These are phyloP conservation scores for Aspergillus nidulans DNA, from an alignment of 495 filamentous ascomycete species.

Conservation along the genomic window DNA sequence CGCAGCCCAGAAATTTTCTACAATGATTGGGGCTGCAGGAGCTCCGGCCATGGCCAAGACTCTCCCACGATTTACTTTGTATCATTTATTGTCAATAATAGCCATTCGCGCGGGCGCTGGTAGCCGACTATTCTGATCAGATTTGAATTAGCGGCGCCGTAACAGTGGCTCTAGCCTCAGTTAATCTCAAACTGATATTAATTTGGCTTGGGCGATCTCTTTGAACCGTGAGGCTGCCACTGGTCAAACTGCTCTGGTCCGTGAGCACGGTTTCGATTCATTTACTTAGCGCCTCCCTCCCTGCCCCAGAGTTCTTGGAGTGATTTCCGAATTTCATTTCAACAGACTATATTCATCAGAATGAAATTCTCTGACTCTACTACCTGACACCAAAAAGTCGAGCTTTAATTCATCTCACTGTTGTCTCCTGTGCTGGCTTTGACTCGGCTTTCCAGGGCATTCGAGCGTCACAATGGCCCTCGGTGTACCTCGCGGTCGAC, in stretches of 20 bases:
- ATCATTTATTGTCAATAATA: too few relatives aligned
- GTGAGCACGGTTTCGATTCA: not conserved
- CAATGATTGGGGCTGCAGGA: too few relatives aligned
- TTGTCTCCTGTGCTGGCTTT: not conserved
- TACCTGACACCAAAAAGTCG: not conserved
- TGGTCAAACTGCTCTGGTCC: not conserved
- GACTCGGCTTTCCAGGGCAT: not conserved
- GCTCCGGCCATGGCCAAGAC: too few relatives aligned
- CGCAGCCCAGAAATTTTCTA: too few relatives aligned
- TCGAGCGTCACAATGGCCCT: slow-evolving; percentile 25
- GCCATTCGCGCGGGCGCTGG: too few relatives aligned
- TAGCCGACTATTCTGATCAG: not conserved
- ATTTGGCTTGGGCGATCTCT: not conserved
- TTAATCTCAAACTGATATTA: not conserved
- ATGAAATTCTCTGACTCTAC: not conserved
- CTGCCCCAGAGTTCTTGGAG: not conserved
- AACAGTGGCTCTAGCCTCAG: not conserved
- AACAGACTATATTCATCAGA: not conserved
- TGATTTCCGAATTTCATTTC: not conserved
- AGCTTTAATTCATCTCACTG: not conserved
- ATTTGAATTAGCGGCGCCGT: not conserved
- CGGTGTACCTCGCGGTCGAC: slow-evolving; percentile 23
- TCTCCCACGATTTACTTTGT: too few relatives aligned
- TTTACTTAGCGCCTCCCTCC: not conserved
- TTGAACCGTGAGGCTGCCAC: not conserved